A percentile compares a stretch with the other conserved stretches of the same genome.
Conservation (phyloP, 768 basidiomycete species). For the Boletus tomentosulus region DNA sequence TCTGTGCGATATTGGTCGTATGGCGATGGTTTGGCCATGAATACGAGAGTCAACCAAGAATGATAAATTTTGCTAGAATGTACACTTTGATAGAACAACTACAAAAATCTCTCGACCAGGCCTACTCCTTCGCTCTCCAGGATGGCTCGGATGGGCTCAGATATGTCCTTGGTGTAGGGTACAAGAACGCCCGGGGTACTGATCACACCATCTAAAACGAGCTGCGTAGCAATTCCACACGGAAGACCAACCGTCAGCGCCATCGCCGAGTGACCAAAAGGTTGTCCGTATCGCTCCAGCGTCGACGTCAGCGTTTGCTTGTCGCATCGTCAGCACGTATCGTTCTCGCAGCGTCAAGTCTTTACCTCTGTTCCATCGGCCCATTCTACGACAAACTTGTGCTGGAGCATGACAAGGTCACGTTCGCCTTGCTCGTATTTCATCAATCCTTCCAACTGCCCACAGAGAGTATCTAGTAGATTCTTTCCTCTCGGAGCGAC, state of each 20-base stretch:
- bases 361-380: slow-evolving; percentile 70
- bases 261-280: slow-evolving; percentile 84
- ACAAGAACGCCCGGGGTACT: slow-evolving; percentile 74
- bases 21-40: slow-evolving; percentile 35
- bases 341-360: neutral
- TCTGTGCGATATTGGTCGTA: slow-evolving; percentile 58
- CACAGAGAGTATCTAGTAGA: slow-evolving; percentile 92
- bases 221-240: slow-evolving; percentile 89
- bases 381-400: slow-evolving; percentile 94
- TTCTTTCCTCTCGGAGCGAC: slow-evolving; percentile 63
- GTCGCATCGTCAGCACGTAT: slow-evolving; percentile 2
- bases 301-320: slow-evolving; percentile 88
- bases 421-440: slow-evolving; percentile 86
- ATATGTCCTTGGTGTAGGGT: slow-evolving; percentile 84
- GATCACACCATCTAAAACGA: slow-evolving; percentile 84
- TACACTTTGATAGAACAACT: slow-evolving; percentile 12
- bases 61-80: too few relatives aligned
- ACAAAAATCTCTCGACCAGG: slow-evolving; percentile 65
- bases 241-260: slow-evolving; percentile 88
- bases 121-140: slow-evolving; percentile 76
- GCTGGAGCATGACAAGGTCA: slow-evolving; percentile 96
- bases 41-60: neutral
- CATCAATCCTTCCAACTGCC: slow-evolving; percentile 86
- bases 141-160: slow-evolving; percentile 62
- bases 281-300: slow-evolving; percentile 82